Conservation (phyloP, 225 moss, liverwort and hornwort species). For the Marchantia paleacea region DNA sequence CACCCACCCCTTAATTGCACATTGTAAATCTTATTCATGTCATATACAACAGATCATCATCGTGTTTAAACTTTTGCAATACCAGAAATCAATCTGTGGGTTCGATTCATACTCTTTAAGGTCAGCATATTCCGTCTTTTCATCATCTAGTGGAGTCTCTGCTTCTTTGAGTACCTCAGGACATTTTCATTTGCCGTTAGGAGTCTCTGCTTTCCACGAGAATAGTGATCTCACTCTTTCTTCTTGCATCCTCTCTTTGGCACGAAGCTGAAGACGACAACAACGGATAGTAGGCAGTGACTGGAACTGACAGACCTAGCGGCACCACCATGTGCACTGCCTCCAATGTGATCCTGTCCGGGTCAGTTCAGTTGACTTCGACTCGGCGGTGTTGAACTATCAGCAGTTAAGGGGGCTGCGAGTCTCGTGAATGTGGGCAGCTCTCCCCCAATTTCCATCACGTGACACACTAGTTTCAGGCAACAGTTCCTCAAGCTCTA, state of each 20-base stretch:
- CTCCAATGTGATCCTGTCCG: neutral
- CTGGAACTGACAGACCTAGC: neutral
- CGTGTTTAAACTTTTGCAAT: conserved; percentile 1
- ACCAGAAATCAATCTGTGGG: conserved; percentile 8
- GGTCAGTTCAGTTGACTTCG: neutral
- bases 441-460: neutral
- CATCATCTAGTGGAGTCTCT: conserved; percentile 9
- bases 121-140: neutral
- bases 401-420: neutral
- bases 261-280: neutral
- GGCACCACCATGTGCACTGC: neutral
- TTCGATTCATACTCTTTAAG: conserved; percentile 6
- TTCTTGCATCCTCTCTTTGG: neutral
- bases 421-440: neutral
- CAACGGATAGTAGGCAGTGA: conserved; percentile 1
- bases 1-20: conserved; percentile 22
- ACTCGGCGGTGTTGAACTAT: neutral
- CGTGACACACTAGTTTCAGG: neutral
- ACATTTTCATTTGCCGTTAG: neutral
- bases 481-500: too few relatives aligned
- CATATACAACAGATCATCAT: conserved; percentile 14
- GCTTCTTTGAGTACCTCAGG: neutral
- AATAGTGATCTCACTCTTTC: neutral
- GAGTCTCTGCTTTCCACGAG: conserved; percentile 1
- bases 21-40: conserved; percentile 27